Evolutionary conservation across 306 rosid genomes (phyloP), one percentile per base, ranked within the genome.

Genomic region (Cicer judaicum): DNA sequence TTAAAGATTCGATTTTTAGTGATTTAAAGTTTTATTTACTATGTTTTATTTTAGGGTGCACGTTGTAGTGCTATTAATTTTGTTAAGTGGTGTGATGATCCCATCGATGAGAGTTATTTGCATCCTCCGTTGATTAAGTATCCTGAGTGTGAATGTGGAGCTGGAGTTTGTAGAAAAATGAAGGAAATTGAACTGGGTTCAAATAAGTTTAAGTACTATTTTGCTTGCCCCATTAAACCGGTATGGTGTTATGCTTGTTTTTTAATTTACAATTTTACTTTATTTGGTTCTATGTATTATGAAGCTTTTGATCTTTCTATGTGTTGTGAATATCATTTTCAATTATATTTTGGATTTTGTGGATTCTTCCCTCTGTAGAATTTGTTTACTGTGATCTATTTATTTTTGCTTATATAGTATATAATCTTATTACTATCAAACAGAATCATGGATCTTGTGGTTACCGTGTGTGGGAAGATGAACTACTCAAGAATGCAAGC

Each of bases 101-200:
- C 6, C 5, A 8, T 77, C 10, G 9, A 34, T 15, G 72, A 80
- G 72, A 73, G 44, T 29, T 7, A 44, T 62, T 55, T 47, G 16
- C 80, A 6, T 34, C 83, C 80, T 77, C 85, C 87, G 7, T 43
- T 13, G 8, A 18, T 47, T 13, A 76, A 53, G 76, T 84, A 76
- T 38, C 87, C 87, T 39, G 13, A 5, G 18, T 84, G 88, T 81
- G 9, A 42, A 18, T 84, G 88, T 19, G 57, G 64, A 0, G 88
- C 88, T 5, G 88, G 85, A 15, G 88, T 84, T 6, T 84, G 88
- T 72, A 8, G 46, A 72, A 84, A 47, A 60, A 64, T 15, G 2
- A 21, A 8, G 68, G 74, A 12, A 12, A 6, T 1, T 0, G 34
- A 16, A 71, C 4, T 11, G 1, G 36, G 6, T 5, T 14, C 65